A percentile compares a stretch with the other conserved stretches of the same genome.
These are phyloP conservation scores for Gossypium thurberi DNA, from an alignment of 345 rosid genomes.

Conservation along the genomic window DNA sequence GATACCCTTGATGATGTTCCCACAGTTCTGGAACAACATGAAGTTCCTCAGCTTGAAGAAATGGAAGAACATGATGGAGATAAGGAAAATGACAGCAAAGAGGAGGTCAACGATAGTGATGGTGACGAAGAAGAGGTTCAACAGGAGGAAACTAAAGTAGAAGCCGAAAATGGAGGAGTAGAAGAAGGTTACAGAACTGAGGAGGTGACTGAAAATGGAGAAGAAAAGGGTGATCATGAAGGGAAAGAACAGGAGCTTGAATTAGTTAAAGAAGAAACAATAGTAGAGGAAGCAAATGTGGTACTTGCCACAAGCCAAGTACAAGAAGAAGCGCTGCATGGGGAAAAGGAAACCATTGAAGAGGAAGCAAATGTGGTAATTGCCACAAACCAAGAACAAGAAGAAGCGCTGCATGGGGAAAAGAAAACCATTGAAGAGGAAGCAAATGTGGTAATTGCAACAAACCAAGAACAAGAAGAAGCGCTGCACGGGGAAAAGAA, in stretches of 20 bases:
- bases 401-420: neutral
- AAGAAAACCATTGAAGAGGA: conserved; percentile 1
- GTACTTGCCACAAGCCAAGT: conserved; percentile 17
- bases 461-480: conserved; percentile 16
- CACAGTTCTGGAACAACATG: conserved; percentile 16
- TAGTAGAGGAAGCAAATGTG: neutral
- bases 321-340: neutral
- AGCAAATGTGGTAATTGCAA: conserved; percentile 9
- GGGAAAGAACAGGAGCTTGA: conserved; percentile 14
- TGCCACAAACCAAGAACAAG: conserved; percentile 19
- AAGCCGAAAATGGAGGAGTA: conserved; percentile 4
- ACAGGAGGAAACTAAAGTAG: conserved; percentile 17
- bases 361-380: conserved; percentile 2
- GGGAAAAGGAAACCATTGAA: neutral
- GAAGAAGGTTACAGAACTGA: neutral
- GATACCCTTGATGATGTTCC: conserved; percentile 4
- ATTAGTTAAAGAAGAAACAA: conserved; percentile 17
- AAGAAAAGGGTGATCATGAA: conserved; percentile 16
- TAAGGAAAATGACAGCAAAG: neutral
- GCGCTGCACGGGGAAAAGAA: conserved; percentile 3
- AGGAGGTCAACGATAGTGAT: neutral
- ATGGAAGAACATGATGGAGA: conserved; percentile 10
- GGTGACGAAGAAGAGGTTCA: conserved; percentile 17
- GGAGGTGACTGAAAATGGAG: conserved; percentile 2
- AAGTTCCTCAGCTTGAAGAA: conserved; percentile 3